These are phyloP conservation scores for Metschnikowia kofuensis DNA, from an alignment of 805 yeast genomes.

Conservation along the genomic window DNA sequence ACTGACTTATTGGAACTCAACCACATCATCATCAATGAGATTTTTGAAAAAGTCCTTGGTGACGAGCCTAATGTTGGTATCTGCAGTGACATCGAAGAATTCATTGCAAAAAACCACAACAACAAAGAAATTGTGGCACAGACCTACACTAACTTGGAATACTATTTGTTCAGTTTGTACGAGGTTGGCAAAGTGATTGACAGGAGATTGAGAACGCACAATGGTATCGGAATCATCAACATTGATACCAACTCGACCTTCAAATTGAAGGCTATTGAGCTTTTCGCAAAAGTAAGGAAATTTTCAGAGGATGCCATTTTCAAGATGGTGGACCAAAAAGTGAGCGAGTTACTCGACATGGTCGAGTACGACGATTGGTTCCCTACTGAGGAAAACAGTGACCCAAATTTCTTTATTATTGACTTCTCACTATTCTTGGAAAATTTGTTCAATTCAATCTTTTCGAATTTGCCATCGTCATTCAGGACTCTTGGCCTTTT, in stretches of 20 bases:
- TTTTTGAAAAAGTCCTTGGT: constrained; percentile 66
- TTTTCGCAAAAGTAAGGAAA: constrained; percentile 58
- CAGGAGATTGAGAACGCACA: constrained; percentile 32
- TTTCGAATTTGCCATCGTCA: constrained; percentile 74
- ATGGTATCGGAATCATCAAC: constrained; percentile 39
- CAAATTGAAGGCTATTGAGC: constrained; percentile 48
- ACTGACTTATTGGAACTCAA: constrained; percentile 58
- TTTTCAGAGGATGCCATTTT: constrained; percentile 79
- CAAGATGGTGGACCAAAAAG: constrained; percentile 75
- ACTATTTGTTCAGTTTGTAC: constrained; percentile 70
- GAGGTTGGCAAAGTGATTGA: constrained; percentile 57
- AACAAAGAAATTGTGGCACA: constrained; percentile 91
- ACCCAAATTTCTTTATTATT: constrained; percentile 70
- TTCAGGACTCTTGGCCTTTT: constrained; percentile 78
- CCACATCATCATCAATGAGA: constrained; percentile 56
- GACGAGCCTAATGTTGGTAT: constrained; percentile 51
- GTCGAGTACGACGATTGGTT: constrained; percentile 82
- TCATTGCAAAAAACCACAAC: constrained; percentile 59
- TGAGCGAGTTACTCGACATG: constrained; percentile 76
- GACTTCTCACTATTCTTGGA: constrained; percentile 85
- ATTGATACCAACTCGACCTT: constrained; percentile 38
- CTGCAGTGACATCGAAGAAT: constrained; percentile 54
- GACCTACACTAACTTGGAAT: constrained; percentile 82
- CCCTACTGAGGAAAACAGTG: constrained; percentile 46
- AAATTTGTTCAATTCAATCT: constrained; percentile 80